Percentiles rank a stretch among this genome's conserved stretches.
Conservation (phyloP, 2,329 filamentous ascomycete species). For the Arthrobotrys megalospora region DNA sequence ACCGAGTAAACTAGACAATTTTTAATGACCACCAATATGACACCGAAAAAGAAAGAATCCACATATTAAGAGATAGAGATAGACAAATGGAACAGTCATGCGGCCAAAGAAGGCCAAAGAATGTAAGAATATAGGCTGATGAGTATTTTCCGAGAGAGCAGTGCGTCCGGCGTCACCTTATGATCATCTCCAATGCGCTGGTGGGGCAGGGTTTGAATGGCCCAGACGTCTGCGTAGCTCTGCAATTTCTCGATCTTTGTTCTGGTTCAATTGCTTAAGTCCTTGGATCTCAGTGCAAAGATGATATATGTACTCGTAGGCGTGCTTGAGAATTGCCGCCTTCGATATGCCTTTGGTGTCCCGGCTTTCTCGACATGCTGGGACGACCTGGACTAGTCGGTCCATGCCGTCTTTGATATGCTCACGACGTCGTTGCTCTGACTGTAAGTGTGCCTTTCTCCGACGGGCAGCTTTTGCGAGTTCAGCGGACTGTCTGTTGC, state of each 20-base stretch:
- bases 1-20: slow-evolving; percentile 12
- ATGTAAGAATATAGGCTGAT: not conserved
- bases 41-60: slow-evolving; percentile 6
- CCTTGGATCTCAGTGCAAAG: slow-evolving; percentile 55
- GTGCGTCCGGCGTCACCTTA: slow-evolving; percentile 11
- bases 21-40: slow-evolving; percentile 13
- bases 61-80: not conserved
- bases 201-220: slow-evolving; percentile 25
- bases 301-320: slow-evolving; percentile 64
- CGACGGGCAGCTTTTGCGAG: slow-evolving; percentile 61
- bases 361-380: slow-evolving; percentile 62
- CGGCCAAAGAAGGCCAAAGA: not conserved
- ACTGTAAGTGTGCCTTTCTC: slow-evolving; percentile 64
- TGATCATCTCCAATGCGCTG: slow-evolving; percentile 44
- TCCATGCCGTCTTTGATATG: slow-evolving; percentile 65
- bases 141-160: not conserved
- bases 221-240: slow-evolving; percentile 56
- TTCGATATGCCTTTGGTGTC: slow-evolving; percentile 63
- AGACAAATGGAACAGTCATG: slow-evolving; percentile 10
- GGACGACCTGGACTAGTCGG: slow-evolving; percentile 64
- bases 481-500: slow-evolving; percentile 43
- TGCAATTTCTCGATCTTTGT: slow-evolving; percentile 56
- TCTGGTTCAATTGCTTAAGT: slow-evolving; percentile 46
- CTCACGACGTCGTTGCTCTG: slow-evolving; percentile 64
- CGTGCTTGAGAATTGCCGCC: slow-evolving; percentile 63